These are phyloP conservation scores for Pythium phragmitis DNA, from an alignment of 352 stramenopile genomes.

Conservation along the genomic window DNA sequence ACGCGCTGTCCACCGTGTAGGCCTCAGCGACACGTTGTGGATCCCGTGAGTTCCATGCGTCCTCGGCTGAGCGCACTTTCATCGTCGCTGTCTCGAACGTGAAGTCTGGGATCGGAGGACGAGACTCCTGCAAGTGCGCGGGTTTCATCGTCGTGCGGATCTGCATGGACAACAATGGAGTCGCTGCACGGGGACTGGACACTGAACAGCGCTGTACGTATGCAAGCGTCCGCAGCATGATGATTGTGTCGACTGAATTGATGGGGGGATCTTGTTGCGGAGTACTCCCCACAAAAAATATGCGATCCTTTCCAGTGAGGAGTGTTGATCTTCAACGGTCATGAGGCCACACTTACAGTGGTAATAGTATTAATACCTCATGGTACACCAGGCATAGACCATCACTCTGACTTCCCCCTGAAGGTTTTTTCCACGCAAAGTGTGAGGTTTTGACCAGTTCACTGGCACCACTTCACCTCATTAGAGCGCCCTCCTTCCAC, in stretches of 20 bases:
- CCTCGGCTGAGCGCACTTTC: constrained; percentile 85
- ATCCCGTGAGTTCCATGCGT: constrained; percentile 88
- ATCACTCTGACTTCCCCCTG: neutral
- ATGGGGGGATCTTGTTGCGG: neutral
- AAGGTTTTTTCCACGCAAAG: constrained; percentile 3
- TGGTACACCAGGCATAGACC: neutral
- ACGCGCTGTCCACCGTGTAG: constrained; percentile 79
- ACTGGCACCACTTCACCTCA: neutral
- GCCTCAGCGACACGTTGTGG: constrained; percentile 69
- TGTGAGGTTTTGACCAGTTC: constrained; percentile 2
- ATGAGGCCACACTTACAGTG: neutral
- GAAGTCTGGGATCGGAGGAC: constrained; percentile 74
- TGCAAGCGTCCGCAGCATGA: constrained; percentile 4
- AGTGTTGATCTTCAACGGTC: neutral
- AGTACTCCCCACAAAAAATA: neutral
- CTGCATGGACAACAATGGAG: neutral
- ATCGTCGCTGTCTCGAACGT: constrained; percentile 64
- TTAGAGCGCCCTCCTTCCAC: constrained; percentile 13
- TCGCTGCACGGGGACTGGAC: neutral
- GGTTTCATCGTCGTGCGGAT: neutral
- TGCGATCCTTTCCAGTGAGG: too few species aligned
- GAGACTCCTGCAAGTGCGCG: constrained; percentile 6
- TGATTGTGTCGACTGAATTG: neutral
- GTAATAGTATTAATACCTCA: too few species aligned
- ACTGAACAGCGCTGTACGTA: neutral